Evolutionary conservation across 331 rosid species (phyloP).

Genomic region (Acacia pycnantha): DNA sequence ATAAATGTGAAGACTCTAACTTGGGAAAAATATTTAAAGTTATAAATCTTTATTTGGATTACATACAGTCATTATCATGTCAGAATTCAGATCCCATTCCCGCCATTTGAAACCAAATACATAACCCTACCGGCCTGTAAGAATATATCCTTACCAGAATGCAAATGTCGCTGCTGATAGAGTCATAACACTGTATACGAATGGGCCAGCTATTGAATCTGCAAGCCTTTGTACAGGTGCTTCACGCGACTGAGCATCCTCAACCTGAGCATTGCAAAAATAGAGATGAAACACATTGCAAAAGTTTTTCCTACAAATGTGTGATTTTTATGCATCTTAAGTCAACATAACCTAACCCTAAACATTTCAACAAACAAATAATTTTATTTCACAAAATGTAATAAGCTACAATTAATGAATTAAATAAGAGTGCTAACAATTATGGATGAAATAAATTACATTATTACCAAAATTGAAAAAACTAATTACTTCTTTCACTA

Average conservation of each 20-base stretch:
- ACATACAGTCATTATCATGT: constrained; percentile 1
- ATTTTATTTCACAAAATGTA: neutral
- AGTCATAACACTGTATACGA: constrained; percentile 87
- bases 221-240: constrained; percentile 98
- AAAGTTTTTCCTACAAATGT: constrained; percentile 23
- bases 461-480: neutral
- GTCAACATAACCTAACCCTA: constrained; percentile 3
- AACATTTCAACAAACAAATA: constrained; percentile 14
- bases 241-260: constrained; percentile 98
- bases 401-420: neutral
- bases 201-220: constrained; percentile 96
- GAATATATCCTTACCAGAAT: constrained; percentile 61
- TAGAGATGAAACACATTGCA: constrained; percentile 7
- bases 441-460: constrained; percentile 1
- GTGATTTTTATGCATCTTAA: constrained; percentile 13
- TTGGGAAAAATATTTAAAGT: constrained; percentile 16
- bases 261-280: constrained; percentile 63
- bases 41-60: constrained; percentile 19
- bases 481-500: constrained; percentile 12
- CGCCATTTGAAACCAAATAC: constrained; percentile 6
- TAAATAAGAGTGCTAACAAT: constrained; percentile 17
- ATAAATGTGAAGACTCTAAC: constrained; percentile 9
- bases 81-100: neutral
- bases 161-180: constrained; percentile 90
- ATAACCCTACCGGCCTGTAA: neutral